Percentiles rank a stretch among this genome's conserved stretches.
Conservation (phyloP, 2,329 filamentous ascomycete genomes). For the Davidsoniella virescens region DNA sequence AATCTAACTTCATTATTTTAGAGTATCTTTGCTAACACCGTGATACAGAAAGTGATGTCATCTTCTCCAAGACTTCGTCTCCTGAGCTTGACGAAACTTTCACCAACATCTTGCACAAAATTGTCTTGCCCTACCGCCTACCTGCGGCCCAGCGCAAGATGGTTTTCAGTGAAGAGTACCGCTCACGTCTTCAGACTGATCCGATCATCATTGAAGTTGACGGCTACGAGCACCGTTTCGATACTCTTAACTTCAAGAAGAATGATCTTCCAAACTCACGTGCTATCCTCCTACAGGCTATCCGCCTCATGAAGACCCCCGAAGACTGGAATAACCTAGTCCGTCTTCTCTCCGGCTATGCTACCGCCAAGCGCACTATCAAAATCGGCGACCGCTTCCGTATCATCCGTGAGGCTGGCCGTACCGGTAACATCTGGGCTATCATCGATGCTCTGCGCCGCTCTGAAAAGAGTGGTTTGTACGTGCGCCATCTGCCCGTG, state of each 20-base stretch:
- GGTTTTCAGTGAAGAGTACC: constrained; percentile 31
- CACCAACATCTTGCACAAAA: constrained; percentile 35
- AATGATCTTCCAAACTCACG: constrained; percentile 28
- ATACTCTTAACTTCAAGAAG: constrained; percentile 26
- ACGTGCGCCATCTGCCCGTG: constrained; percentile 21
- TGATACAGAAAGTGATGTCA: constrained; percentile 17
- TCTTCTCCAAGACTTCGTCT: constrained; percentile 37
- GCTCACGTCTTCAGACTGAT: constrained; percentile 33
- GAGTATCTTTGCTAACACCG: neutral
- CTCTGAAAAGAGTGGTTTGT: constrained; percentile 29
- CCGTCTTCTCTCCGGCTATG: constrained; percentile 34
- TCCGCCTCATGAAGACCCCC: constrained; percentile 29
- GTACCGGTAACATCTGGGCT: constrained; percentile 25
- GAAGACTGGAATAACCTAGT: constrained; percentile 37
- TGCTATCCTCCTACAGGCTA: constrained; percentile 22
- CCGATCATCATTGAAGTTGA: constrained; percentile 43
- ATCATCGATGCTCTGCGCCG: constrained; percentile 35
- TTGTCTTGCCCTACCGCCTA: constrained; percentile 47
- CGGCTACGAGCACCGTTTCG: constrained; percentile 36
- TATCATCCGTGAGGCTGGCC: constrained; percentile 27
- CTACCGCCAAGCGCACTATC: constrained; percentile 26
- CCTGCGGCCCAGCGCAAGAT: constrained; percentile 34
- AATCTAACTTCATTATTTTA: neutral
- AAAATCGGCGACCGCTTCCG: constrained; percentile 21
- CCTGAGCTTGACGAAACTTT: constrained; percentile 37